Conservation (phyloP, 768 basidiomycete genomes). For the Boletus patriciae region DNA sequence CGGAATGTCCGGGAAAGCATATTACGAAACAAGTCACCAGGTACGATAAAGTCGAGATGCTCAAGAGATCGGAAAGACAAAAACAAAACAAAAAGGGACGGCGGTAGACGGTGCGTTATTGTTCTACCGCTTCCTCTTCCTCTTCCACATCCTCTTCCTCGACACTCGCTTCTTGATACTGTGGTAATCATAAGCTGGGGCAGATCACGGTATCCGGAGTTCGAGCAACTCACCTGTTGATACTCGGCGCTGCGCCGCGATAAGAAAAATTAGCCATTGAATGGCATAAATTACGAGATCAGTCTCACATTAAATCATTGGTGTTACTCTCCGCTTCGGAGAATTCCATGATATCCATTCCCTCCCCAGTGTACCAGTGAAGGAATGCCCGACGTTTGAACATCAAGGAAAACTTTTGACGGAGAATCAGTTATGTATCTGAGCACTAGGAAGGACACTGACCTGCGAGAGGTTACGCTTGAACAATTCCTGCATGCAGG, state of each 20-base stretch:
- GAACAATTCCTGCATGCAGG: constrained; percentile 84
- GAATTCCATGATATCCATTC: constrained; percentile 85
- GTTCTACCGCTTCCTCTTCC: constrained; percentile 31
- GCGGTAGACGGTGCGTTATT: constrained; percentile 23
- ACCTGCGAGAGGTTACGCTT: constrained; percentile 67
- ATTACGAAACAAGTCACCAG: constrained; percentile 23
- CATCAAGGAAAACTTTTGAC: constrained; percentile 68
- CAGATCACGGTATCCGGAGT: not conserved
- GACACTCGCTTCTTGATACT: constrained; percentile 62
- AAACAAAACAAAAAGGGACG: not conserved
- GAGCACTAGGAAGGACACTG: constrained; percentile 10
- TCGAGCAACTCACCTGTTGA: constrained; percentile 59
- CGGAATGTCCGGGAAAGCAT: constrained; percentile 4
- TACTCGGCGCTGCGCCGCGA: constrained; percentile 70
- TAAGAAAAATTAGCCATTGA: constrained; percentile 8
- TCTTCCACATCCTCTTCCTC: constrained; percentile 36
- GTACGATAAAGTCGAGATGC: constrained; percentile 15
- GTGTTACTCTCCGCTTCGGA: constrained; percentile 85
- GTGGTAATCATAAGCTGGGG: constrained; percentile 1
- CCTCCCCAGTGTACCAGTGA: constrained; percentile 90
- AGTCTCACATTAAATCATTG: constrained; percentile 73
- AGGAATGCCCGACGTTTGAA: constrained; percentile 84
- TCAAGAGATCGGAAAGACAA: not conserved
- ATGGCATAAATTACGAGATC: not conserved
- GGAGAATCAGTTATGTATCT: constrained; percentile 4